A percentile compares a stretch with the other conserved stretches of the same genome.
phyloP scores from a whole-genome alignment of 768 basidiomycete genomes.

The Hypsizygus marmoreus region DNA sequence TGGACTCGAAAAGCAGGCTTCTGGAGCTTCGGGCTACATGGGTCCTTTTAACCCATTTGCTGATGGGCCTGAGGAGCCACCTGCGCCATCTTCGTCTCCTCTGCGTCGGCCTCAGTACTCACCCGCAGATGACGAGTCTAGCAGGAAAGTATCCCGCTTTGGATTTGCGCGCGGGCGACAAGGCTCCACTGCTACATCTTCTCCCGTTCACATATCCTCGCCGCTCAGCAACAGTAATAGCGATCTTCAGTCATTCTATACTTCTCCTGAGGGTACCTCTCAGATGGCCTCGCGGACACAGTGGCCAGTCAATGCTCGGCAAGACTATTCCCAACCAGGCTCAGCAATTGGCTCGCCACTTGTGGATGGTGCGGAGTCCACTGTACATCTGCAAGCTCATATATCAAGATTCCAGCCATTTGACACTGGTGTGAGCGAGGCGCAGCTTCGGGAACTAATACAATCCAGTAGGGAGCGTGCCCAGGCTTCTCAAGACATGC shows the following conservation, averaged over 20 bases:
- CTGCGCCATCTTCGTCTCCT: slow-evolving; percentile 32
- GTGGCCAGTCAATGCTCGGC: slow-evolving; percentile 46
- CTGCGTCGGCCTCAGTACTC: slow-evolving; percentile 34
- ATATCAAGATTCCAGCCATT: slow-evolving; percentile 60
- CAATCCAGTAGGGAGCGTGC: slow-evolving; percentile 67
- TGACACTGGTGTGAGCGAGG: slow-evolving; percentile 63
- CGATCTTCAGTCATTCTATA: slow-evolving; percentile 50
- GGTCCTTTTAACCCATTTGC: slow-evolving; percentile 85
- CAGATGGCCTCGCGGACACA: slow-evolving; percentile 34
- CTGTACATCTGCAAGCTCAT: slow-evolving; percentile 37
- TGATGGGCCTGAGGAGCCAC: slow-evolving; percentile 54
- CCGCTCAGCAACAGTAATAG: slow-evolving; percentile 50
- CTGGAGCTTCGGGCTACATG: slow-evolving; percentile 55
- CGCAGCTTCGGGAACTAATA: slow-evolving; percentile 76
- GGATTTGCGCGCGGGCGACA: slow-evolving; percentile 77
- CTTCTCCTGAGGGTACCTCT: slow-evolving; percentile 33
- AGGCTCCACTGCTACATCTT: slow-evolving; percentile 57
- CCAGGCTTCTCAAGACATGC: slow-evolving; percentile 20
- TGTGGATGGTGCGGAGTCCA: slow-evolving; percentile 45
- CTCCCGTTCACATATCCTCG: slow-evolving; percentile 58
- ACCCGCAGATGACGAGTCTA: slow-evolving; percentile 57
- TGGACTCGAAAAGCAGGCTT: slow-evolving; percentile 46
- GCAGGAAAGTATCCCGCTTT: slow-evolving; percentile 75
- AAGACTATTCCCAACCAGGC: slow-evolving; percentile 39
- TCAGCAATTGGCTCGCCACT: slow-evolving; percentile 44